These are phyloP conservation scores for Komagataella phaffii DNA, from an alignment of 805 yeast species.

Conservation along the genomic window DNA sequence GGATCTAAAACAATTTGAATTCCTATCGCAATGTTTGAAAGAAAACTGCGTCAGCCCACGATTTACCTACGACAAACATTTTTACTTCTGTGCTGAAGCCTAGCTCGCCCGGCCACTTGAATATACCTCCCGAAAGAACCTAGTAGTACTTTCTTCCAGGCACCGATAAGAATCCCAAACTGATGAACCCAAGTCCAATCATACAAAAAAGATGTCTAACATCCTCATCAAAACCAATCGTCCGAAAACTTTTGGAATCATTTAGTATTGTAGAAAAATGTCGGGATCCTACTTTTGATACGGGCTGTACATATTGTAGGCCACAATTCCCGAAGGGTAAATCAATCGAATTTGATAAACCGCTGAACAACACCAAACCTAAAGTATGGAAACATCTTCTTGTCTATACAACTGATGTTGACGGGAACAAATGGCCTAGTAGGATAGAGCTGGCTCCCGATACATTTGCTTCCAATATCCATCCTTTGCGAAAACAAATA, in stretches of 20 bases:
- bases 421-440: constrained; percentile 29
- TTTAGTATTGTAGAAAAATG: constrained; percentile 17
- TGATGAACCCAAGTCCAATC: not conserved
- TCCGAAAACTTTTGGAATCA: not conserved
- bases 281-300: constrained; percentile 37
- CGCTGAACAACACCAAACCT: constrained; percentile 34
- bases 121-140: too few species aligned
- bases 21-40: too few species aligned
- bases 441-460: constrained; percentile 35
- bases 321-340: constrained; percentile 28
- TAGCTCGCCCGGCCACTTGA: too few species aligned
- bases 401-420: constrained; percentile 28
- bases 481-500: constrained; percentile 15
- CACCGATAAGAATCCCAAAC: too few species aligned
- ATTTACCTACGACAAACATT: too few species aligned
- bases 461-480: constrained; percentile 26
- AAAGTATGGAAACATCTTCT: constrained; percentile 43
- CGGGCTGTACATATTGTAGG: constrained; percentile 50
- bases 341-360: constrained; percentile 24
- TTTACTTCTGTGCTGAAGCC: too few species aligned
- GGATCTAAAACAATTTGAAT: too few species aligned
- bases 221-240: not conserved
- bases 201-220: not conserved
- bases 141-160: too few species aligned
- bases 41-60: too few species aligned